Evolutionary conservation across 352 stramenopile species (phyloP).

Genomic region (Phytopythium oedochilum): DNA sequence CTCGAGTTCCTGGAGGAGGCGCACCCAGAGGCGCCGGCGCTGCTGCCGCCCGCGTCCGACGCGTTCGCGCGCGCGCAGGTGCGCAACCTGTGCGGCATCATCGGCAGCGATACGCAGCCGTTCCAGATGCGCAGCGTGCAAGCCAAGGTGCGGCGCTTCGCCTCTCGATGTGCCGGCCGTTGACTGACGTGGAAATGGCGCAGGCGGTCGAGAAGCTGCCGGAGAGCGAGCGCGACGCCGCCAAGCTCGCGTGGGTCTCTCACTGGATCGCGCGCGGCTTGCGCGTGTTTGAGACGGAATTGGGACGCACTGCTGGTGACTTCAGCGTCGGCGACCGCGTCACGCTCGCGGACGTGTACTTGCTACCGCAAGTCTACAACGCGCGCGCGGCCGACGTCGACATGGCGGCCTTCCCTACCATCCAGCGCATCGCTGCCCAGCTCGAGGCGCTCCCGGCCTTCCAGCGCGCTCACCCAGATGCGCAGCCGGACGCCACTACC

Average conservation of each 20-base stretch:
- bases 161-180: no score
- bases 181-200: no score
- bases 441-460: slow-evolving; percentile 81
- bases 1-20: slow-evolving; percentile 92
- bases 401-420: slow-evolving; percentile 73
- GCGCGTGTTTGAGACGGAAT: slow-evolving; percentile 57
- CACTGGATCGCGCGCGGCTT: slow-evolving; percentile 82
- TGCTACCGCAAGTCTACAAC: slow-evolving; percentile 92
- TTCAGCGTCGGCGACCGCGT: slow-evolving; percentile 74
- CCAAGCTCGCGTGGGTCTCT: slow-evolving; percentile 47
- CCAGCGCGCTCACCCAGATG: slow-evolving; percentile 52
- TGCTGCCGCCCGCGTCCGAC: slow-evolving; percentile 64
- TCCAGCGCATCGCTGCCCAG: slow-evolving; percentile 60
- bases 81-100: slow-evolving; percentile 86
- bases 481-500: slow-evolving; percentile 65
- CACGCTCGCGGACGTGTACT: slow-evolving; percentile 86
- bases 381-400: slow-evolving; percentile 79
- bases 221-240: slow-evolving; percentile 42
- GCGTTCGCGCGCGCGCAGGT: slow-evolving; percentile 62
- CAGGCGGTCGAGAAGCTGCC: slow-evolving; percentile 26
- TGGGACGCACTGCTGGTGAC: slow-evolving; percentile 32
- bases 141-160: slow-evolving; percentile 34
- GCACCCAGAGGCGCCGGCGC: slow-evolving; percentile 47
- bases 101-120: slow-evolving; percentile 90
- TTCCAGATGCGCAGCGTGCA: slow-evolving; percentile 87